phyloP scores from a whole-genome alignment of 345 rosid species.

The Camelina laxa region DNA sequence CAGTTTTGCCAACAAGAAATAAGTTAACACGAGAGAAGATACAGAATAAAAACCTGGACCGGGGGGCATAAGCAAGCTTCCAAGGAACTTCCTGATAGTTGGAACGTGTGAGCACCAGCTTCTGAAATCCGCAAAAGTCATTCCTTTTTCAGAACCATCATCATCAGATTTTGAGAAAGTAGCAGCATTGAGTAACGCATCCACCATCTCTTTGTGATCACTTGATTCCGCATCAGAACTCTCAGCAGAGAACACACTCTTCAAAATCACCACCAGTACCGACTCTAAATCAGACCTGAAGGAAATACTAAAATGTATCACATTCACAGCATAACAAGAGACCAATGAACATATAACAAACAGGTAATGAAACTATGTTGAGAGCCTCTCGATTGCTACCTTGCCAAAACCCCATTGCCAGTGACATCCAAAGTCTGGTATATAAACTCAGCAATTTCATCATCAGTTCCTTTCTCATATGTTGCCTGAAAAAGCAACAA shows the following conservation, averaged over 20 bases:
- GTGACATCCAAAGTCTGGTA: conserved; percentile 70
- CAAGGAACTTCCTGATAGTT: conserved; percentile 77
- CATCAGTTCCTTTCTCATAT: conserved; percentile 81
- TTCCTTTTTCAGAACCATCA: conserved; percentile 53
- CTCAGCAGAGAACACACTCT: conserved; percentile 51
- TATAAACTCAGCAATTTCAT: conserved; percentile 84
- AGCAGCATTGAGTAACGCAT: conserved; percentile 64
- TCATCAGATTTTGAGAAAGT: conserved; percentile 53
- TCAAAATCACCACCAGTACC: conserved; percentile 52
- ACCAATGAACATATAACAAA: background rate
- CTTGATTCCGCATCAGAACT: conserved; percentile 47
- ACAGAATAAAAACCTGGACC: conserved; percentile 60
- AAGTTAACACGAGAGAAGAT: conserved; percentile 15
- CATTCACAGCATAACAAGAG: background rate
- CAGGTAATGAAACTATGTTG: background rate
- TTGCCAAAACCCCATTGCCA: conserved; percentile 62
- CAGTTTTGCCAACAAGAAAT: background rate
- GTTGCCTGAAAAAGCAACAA: conserved; percentile 54
- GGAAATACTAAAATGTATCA: conserved; percentile 25
- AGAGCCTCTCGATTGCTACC: conserved; percentile 47
- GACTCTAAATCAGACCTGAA: conserved; percentile 80
- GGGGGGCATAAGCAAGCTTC: conserved; percentile 71
- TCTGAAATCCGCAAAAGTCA: conserved; percentile 83
- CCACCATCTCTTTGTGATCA: conserved; percentile 49
- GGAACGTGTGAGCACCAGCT: conserved; percentile 73